Conservation (phyloP, 768 basidiomycete genomes). For the Lactarius pseudohatsudake region DNA sequence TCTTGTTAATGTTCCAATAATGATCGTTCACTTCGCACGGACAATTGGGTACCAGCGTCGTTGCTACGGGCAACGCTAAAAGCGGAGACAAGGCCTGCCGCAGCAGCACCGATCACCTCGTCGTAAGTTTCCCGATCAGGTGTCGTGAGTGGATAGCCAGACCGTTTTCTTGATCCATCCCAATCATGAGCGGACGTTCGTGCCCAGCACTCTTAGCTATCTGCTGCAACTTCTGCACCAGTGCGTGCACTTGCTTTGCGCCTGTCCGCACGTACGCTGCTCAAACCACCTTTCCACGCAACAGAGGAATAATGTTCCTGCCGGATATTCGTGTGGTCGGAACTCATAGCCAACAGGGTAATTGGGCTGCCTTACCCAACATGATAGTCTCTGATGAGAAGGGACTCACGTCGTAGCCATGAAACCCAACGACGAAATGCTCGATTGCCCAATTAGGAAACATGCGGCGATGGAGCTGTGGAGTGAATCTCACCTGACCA, state of each 20-base stretch:
- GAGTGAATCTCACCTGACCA: slow-evolving; percentile 28
- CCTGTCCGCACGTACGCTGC: slow-evolving; percentile 36
- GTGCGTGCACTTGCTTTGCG: slow-evolving; percentile 47
- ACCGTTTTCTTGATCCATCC: slow-evolving; percentile 76
- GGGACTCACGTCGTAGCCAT: slow-evolving; percentile 51
- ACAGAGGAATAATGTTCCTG: slow-evolving; percentile 50
- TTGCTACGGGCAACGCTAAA: slow-evolving; percentile 44
- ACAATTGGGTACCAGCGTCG: slow-evolving; percentile 67
- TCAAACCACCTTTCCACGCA: too few relatives aligned
- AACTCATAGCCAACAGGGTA: too few relatives aligned
- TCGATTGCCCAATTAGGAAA: slow-evolving; percentile 29
- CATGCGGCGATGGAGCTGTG: neutral
- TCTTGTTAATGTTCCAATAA: neutral
- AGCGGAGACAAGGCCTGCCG: slow-evolving; percentile 67
- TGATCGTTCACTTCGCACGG: slow-evolving; percentile 32
- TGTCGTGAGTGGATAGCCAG: slow-evolving; percentile 28
- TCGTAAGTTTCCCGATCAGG: neutral
- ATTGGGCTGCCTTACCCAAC: slow-evolving; percentile 44
- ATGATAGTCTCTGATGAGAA: slow-evolving; percentile 60
- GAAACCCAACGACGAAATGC: slow-evolving; percentile 75
- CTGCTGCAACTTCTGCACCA: slow-evolving; percentile 52
- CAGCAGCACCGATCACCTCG: neutral
- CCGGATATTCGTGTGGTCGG: neutral
- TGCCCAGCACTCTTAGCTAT: slow-evolving; percentile 61
- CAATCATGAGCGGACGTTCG: slow-evolving; percentile 55